Evolutionary conservation across 192 early-diverging fungal genomes (phyloP).

Genomic region (Dissophora ornata): DNA sequence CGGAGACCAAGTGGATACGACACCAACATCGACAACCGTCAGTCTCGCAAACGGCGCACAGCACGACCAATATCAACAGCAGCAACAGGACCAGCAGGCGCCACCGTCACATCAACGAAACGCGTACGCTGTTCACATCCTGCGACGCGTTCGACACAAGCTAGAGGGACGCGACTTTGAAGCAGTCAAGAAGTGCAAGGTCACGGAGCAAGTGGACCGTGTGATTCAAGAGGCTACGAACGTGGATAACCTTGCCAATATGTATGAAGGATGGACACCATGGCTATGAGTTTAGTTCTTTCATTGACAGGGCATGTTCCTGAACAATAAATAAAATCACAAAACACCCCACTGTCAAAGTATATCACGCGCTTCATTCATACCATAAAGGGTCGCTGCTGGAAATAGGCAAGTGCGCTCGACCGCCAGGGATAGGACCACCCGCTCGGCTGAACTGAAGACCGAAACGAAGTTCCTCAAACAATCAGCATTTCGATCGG

Average conservation of each 20-base stretch:
- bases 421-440: too few relatives aligned
- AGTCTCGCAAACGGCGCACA: conserved; percentile 13
- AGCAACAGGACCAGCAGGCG: conserved; percentile 23
- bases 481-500: too few relatives aligned
- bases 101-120: conserved; percentile 61
- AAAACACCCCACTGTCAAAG: too few relatives aligned
- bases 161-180: conserved; percentile 73
- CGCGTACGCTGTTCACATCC: conserved; percentile 70
- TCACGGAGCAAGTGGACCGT: conserved; percentile 74
- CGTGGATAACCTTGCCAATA: conserved; percentile 74
- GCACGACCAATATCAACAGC: background rate
- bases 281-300: conserved; percentile 80
- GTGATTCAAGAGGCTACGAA: conserved; percentile 76
- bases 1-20: conserved; percentile 16
- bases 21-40: background rate
- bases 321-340: too few relatives aligned
- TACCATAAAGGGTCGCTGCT: too few relatives aligned
- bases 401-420: too few relatives aligned
- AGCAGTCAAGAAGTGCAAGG: conserved; percentile 59
- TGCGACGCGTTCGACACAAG: conserved; percentile 71
- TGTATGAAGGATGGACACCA: conserved; percentile 93
- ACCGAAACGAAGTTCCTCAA: too few relatives aligned
- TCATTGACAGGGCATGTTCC: background rate
- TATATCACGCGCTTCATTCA: too few relatives aligned
- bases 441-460: too few relatives aligned